Conservation (phyloP, 2,329 filamentous ascomycete species). For the Cercospora brassicicola region DNA sequence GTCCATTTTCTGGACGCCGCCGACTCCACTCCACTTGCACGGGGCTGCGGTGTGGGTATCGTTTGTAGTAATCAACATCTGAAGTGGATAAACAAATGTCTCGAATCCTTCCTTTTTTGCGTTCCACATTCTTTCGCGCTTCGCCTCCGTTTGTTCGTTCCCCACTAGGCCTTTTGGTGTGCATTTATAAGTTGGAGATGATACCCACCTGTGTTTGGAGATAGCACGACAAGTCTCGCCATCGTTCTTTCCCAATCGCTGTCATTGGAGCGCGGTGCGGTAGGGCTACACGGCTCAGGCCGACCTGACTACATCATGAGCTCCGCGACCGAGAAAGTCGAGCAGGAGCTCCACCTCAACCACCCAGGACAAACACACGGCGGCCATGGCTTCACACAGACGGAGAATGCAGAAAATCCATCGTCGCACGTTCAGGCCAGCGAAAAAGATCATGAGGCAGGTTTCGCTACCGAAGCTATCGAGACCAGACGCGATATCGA, state of each 20-base stretch:
- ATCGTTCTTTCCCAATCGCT: neutral
- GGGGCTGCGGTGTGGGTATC: neutral
- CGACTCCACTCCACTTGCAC: neutral
- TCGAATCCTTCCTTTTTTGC: neutral
- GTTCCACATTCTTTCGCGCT: conserved; percentile 3
- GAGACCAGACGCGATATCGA: conserved; percentile 20
- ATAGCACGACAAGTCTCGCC: neutral
- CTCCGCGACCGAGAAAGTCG: conserved; percentile 19
- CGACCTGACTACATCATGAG: neutral
- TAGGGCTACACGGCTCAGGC: too few species aligned
- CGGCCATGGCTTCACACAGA: conserved; percentile 19
- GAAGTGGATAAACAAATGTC: conserved; percentile 1
- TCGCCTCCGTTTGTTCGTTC: neutral
- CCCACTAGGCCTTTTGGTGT: neutral
- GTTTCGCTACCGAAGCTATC: conserved; percentile 17
- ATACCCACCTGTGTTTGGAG: neutral
- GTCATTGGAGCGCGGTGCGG: conserved; percentile 3
- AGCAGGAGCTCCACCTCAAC: conserved; percentile 31
- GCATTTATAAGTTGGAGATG: neutral
- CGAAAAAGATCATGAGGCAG: conserved; percentile 8
- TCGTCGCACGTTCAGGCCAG: conserved; percentile 11
- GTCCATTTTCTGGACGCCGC: conserved; percentile 3
- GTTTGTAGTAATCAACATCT: neutral
- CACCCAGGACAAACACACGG: conserved; percentile 31
- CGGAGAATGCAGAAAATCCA: conserved; percentile 19